Evolutionary conservation across 2,329 filamentous ascomycete genomes (phyloP).

Genomic region (Fusarium sp.): DNA sequence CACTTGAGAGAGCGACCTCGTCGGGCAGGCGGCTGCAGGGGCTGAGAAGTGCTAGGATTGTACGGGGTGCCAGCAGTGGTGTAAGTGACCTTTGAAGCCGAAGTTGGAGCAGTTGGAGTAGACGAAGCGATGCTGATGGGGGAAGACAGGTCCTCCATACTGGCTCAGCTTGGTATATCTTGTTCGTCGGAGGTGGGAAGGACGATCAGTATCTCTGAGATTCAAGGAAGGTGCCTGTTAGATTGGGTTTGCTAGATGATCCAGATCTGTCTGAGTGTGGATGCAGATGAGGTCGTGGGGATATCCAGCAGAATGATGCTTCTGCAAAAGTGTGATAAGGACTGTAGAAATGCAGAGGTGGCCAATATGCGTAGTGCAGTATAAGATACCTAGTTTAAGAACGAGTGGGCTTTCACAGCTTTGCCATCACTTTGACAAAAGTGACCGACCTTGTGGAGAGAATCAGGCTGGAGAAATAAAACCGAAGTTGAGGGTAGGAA

Average conservation of each 20-base stretch:
- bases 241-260: constrained; percentile 29
- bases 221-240: constrained; percentile 45
- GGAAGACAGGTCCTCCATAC: constrained; percentile 46
- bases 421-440: constrained; percentile 17
- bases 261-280: constrained; percentile 8
- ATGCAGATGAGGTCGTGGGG: neutral
- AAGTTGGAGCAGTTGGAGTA: constrained; percentile 32
- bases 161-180: constrained; percentile 28
- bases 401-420: constrained; percentile 17
- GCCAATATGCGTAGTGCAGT: constrained; percentile 1
- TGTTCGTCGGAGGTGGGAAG: constrained; percentile 27
- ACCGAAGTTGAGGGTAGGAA: neutral
- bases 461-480: constrained; percentile 2
- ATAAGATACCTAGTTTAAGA: constrained; percentile 18
- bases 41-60: constrained; percentile 55
- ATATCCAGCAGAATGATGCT: neutral
- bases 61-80: constrained; percentile 66
- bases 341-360: neutral
- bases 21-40: constrained; percentile 60
- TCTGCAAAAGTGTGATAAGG: constrained; percentile 15
- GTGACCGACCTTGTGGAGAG: constrained; percentile 1
- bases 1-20: constrained; percentile 58
- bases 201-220: constrained; percentile 21
- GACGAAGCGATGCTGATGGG: constrained; percentile 35
- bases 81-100: constrained; percentile 51